These are phyloP conservation scores for Saccharomyces hybrid DNA, from an alignment of 1,139 yeast genomes.

Conservation along the genomic window DNA sequence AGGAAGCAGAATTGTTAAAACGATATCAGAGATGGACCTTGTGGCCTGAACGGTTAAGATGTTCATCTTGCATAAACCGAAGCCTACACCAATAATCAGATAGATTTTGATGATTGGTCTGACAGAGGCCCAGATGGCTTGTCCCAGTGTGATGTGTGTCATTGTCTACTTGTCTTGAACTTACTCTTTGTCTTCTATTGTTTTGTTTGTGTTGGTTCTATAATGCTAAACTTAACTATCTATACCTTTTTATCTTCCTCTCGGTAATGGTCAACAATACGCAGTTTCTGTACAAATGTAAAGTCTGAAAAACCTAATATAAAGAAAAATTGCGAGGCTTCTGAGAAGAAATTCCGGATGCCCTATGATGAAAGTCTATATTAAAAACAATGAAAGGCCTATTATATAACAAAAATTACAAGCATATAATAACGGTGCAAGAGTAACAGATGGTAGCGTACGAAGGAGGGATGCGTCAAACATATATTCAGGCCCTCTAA, in stretches of 20 bases:
- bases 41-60: constrained; percentile 72
- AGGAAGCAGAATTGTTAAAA: constrained; percentile 68
- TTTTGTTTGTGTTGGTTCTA: background rate
- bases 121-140: constrained; percentile 71
- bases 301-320: background rate
- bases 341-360: background rate
- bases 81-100: constrained; percentile 70
- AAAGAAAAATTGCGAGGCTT: background rate
- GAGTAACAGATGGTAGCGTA: background rate
- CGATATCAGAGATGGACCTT: constrained; percentile 60
- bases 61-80: constrained; percentile 52
- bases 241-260: background rate
- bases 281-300: background rate
- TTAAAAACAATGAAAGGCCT: background rate
- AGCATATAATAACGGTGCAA: background rate
- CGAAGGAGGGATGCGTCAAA: background rate
- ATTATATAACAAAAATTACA: background rate
- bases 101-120: constrained; percentile 89
- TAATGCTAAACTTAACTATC: background rate
- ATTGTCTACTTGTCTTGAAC: background rate
- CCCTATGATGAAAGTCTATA: background rate
- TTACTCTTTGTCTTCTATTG: background rate
- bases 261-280: background rate
- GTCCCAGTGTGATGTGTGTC: constrained; percentile 41
- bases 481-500: background rate